These are phyloP conservation scores for Hymenotorrendiella dingleyae DNA, from an alignment of 2,329 filamentous ascomycete species.

Conservation along the genomic window DNA sequence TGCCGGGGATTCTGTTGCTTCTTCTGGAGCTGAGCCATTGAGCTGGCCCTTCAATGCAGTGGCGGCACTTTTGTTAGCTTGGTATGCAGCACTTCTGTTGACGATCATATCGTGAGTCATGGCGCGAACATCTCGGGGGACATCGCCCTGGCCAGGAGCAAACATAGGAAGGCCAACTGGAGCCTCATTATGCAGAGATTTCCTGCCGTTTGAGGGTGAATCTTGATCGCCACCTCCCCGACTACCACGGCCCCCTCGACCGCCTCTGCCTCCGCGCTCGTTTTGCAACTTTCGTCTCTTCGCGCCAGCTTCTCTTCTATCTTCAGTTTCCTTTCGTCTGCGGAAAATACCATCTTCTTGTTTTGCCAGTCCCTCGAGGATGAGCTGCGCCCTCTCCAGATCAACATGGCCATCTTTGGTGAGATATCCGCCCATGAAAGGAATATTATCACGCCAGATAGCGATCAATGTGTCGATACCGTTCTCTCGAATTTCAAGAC, in stretches of 20 bases:
- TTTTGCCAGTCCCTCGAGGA: constrained; percentile 80
- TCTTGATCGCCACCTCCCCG: constrained; percentile 25
- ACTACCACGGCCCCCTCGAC: constrained; percentile 31
- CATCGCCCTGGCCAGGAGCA: constrained; percentile 44
- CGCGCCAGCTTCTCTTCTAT: constrained; percentile 71
- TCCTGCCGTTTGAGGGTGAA: constrained; percentile 25
- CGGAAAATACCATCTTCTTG: constrained; percentile 93
- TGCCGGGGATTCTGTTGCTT: constrained; percentile 30
- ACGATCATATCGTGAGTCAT: constrained; percentile 87
- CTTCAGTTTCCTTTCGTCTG: constrained; percentile 78
- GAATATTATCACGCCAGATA: constrained; percentile 94
- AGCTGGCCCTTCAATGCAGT: constrained; percentile 78
- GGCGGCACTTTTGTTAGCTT: constrained; percentile 89
- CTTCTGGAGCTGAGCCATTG: constrained; percentile 28
- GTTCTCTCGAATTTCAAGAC: constrained; percentile 92
- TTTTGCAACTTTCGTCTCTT: constrained; percentile 73
- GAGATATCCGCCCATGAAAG: constrained; percentile 88
- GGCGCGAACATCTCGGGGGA: constrained; percentile 49
- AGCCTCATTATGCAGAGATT: constrained; percentile 19
- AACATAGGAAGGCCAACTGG: constrained; percentile 50
- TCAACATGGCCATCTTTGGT: constrained; percentile 94
- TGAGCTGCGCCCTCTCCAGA: constrained; percentile 77
- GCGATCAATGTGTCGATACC: constrained; percentile 93
- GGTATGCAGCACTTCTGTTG: constrained; percentile 60
- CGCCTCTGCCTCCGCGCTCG: constrained; percentile 33